Evolutionary conservation across 306 rosid species (phyloP).

Genomic region (Dryas drummondii): DNA sequence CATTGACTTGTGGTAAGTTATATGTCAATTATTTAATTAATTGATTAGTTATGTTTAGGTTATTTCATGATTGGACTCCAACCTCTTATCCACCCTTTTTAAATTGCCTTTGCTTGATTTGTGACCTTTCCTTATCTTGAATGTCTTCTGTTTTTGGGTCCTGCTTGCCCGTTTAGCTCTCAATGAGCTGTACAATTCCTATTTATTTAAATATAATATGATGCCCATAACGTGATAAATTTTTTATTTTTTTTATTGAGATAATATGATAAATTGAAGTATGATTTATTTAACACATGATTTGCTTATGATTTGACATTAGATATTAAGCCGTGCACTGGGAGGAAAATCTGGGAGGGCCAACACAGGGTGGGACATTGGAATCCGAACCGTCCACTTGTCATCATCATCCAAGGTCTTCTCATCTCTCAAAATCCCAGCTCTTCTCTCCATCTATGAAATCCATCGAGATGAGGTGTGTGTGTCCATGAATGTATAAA

Average conservation of each 20-base stretch:
- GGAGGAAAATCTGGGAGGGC: conserved; percentile 84
- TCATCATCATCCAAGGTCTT: conserved; percentile 46
- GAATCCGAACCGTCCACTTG: conserved; percentile 53
- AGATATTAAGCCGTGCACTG: conserved; percentile 76
- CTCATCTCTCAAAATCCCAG: conserved; percentile 52
- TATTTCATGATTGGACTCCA: neutral
- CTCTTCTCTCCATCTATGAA: conserved; percentile 56
- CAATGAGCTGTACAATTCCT: neutral
- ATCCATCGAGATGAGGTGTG: conserved; percentile 85
- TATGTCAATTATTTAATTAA: neutral
- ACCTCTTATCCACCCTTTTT: neutral
- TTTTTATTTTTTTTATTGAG: too few species aligned
- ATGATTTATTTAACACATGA: too few species aligned
- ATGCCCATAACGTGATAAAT: neutral
- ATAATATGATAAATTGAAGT: too few species aligned
- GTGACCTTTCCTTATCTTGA: neutral
- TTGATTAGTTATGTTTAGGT: neutral
- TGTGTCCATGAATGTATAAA: neutral
- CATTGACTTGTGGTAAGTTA: neutral
- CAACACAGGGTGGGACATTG: conserved; percentile 81
- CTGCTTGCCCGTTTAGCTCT: neutral
- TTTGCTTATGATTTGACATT: neutral
- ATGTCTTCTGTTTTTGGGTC: neutral
- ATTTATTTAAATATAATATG: neutral
- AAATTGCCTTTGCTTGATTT: neutral